Evolutionary conservation across 306 rosid genomes (phyloP), one percentile per base, ranked within the genome.

Genomic region (Myrica gale): DNA sequence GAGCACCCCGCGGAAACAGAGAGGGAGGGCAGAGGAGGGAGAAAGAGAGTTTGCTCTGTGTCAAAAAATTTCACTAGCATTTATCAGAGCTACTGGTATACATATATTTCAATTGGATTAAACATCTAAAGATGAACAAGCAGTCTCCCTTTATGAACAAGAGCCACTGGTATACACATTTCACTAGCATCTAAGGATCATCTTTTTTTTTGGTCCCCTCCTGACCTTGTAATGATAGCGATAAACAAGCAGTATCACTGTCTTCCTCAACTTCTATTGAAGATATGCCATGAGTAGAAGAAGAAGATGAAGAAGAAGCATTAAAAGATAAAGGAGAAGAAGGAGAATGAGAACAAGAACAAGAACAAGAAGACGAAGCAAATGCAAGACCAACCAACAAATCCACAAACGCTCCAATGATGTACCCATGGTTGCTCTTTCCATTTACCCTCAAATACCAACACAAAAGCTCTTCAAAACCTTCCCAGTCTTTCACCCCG

Each of bases 391-490:
- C 83, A 19, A 89, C 84, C 87, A 90, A 68, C 13, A 94, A 75
- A 87, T 94, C 96, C 41, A 89, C 89, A 79, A 89, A 94, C 66
- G 98, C 97, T 15, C 79, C 83, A 1, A 94, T 74, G 5, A 94
- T 85, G 53, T 69, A 81, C 0, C 71, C 89, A 54, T 90, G 90
- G 17, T 88, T 94, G 37, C 9, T 45, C 71, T 85, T 76, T 0
- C 63, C 88, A 62, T 94, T 92, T 3, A 80, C 82, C 74, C 81
- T 85, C 85, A 94, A 76, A 73, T 86, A 94, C 80, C 91, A 89
- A 58, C 81, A 78, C 77, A 94, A 57, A 66, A 94, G 97, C 78
- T 89, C 87, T 21, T 92, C 96, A 9, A 94, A 83, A 10, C 69
- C 54, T 12, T 89, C 92, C 98, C 97, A 90, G 1, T 87, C 86